A percentile compares a stretch with the other conserved stretches of the same genome.
Conservation (phyloP, 805 yeast species). For the Hanseniaspora thailandica region DNA sequence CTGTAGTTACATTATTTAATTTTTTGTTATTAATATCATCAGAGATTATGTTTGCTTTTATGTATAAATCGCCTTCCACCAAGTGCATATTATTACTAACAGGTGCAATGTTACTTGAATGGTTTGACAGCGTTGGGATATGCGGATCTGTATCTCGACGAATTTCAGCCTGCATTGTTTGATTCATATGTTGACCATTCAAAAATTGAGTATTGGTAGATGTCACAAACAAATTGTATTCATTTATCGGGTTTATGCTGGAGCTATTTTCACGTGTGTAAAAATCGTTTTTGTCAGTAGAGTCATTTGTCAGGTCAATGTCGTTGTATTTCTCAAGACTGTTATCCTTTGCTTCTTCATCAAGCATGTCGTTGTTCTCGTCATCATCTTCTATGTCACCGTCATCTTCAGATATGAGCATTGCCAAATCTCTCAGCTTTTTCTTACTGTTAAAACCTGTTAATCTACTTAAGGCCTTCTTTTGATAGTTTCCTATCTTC, state of each 20-base stretch:
- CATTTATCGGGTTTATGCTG: neutral
- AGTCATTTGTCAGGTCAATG: slow-evolving; percentile 1
- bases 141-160: neutral
- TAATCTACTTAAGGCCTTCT: neutral
- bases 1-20: neutral
- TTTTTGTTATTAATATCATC: neutral
- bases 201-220: neutral
- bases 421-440: slow-evolving; percentile 10
- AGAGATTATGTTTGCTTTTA: neutral
- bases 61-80: neutral
- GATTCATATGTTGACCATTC: neutral
- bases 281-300: neutral
- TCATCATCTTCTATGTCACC: slow-evolving; percentile 13
- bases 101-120: neutral
- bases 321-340: slow-evolving; percentile 1
- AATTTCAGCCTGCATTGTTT: neutral
- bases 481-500: slow-evolving; percentile 8
- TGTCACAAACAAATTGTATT: neutral
- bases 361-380: slow-evolving; percentile 6
- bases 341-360: neutral
- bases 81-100: neutral
- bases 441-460: slow-evolving; percentile 4
- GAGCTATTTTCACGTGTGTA: neutral
- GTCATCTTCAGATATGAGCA: slow-evolving; percentile 14
- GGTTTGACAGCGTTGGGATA: neutral